Base-by-base conservation (phyloP, 768 basidiomycete species). In the Amanita pseudoporphyria region DNA sequence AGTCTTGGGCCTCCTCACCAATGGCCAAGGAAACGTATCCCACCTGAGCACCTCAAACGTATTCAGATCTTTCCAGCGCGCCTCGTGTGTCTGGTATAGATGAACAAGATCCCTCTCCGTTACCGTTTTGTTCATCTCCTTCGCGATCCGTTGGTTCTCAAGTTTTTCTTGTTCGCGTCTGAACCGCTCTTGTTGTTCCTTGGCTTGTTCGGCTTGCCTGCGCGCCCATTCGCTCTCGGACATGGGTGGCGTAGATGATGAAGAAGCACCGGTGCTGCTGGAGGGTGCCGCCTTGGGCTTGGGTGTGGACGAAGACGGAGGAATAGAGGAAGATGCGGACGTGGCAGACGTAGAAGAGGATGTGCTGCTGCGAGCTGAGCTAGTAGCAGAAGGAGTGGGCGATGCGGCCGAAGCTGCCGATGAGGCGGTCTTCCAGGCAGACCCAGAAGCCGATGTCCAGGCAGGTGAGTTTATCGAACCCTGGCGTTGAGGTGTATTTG, bases 21-120 rank as follows among this genome's bases (percentile, higher is more conserved):
- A 71, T 1, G 87, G 85, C 86, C 86, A 88, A 7, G 86, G 85
- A 58, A 88, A 81, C 57, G 75, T 72, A 26, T 71, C 68, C 85
- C 84, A 87, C 31, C 66, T 70, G 51, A 86, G 65, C 48, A 69
- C 67, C 36, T 64, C 60, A 44, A 69, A 58, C 6, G 64, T 55
- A 28, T 67, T 61, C 5, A 81, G 63, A 49, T 67, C 71, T 43
- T 64, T 64, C 84, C 85, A 86, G 45, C 76, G 75, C 35, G 68
- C 67, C 33, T 84, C 83, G 58, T 87, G 84, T 35, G 64, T 67
- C 39, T 79, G 79, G 56, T 79, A 81, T 5, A 81, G 56, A 53
- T 71, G 70, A 26, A 70, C 57, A 33, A 82, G 64, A 4, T 84
- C 79, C 47, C 84, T 79, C 53, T 73, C 78, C 7, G 36, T 36